These are phyloP conservation scores for Barnettozyma sucrosica DNA, from an alignment of 805 yeast species.

Conservation along the genomic window DNA sequence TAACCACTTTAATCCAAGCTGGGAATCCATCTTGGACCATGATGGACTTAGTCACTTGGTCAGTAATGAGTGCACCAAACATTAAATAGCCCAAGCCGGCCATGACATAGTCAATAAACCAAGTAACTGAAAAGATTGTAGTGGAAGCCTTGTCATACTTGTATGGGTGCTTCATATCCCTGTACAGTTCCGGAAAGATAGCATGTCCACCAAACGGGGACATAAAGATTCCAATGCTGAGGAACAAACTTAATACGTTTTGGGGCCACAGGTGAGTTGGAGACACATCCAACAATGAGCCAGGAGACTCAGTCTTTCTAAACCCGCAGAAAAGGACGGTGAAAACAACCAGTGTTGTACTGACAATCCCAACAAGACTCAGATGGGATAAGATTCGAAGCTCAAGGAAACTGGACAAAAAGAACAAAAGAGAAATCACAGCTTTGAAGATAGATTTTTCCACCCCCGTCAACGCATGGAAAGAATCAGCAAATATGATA, in stretches of 20 bases:
- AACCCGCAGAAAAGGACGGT: conserved; percentile 44
- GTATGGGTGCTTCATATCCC: conserved; percentile 68
- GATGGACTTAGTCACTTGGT: conserved; percentile 74
- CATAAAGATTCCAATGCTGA: conserved; percentile 58
- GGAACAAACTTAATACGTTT: conserved; percentile 32
- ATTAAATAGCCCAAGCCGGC: conserved; percentile 66
- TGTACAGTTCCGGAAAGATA: conserved; percentile 68
- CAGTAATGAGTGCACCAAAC: conserved; percentile 68
- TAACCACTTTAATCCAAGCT: conserved; percentile 42
- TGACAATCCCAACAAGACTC: conserved; percentile 50
- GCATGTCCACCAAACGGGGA: conserved; percentile 88
- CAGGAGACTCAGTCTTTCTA: conserved; percentile 39
- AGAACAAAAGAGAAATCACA: conserved; percentile 32
- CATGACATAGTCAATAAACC: conserved; percentile 52
- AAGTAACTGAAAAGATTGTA: conserved; percentile 53
- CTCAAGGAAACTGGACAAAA: conserved; percentile 49
- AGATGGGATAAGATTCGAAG: conserved; percentile 48
- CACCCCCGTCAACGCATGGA: conserved; percentile 41
- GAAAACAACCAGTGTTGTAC: conserved; percentile 45
- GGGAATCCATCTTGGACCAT: conserved; percentile 67
- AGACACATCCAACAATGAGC: conserved; percentile 47
- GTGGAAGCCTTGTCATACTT: conserved; percentile 50
- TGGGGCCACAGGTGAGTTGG: conserved; percentile 37
- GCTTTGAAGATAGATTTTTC: conserved; percentile 37
- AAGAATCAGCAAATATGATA: conserved; percentile 56